phyloP scores from a whole-genome alignment of 2,329 filamentous ascomycete genomes.

The Fusarium sp. region DNA sequence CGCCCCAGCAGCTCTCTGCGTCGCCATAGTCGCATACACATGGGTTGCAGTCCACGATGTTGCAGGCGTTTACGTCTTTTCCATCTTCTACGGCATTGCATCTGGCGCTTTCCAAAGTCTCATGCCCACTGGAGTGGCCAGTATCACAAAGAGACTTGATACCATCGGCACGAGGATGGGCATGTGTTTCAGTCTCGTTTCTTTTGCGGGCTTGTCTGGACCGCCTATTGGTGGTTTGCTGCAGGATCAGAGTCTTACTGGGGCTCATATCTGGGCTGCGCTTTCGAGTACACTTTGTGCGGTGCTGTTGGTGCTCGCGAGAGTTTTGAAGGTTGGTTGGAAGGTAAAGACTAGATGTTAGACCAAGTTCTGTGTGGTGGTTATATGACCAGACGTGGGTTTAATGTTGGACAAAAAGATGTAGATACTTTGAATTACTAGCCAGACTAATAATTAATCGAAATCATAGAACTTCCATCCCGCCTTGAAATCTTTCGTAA shows the following conservation, averaged over 20 bases:
- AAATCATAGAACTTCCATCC: constrained; percentile 33
- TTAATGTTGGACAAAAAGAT: background rate
- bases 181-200: constrained; percentile 53
- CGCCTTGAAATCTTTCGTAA: constrained; percentile 17
- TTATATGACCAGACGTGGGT: accelerated
- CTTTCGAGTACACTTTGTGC: constrained; percentile 42
- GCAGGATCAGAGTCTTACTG: constrained; percentile 36
- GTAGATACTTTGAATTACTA: background rate
- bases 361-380: background rate
- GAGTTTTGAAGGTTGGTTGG: constrained; percentile 34
- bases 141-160: constrained; percentile 51
- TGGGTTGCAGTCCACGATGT: constrained; percentile 51
- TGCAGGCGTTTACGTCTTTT: constrained; percentile 50
- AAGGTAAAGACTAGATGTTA: constrained; percentile 29
- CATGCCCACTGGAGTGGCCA: constrained; percentile 51
- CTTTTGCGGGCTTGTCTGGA: constrained; percentile 51
- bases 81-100: constrained; percentile 42
- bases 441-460: background rate
- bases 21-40: constrained; percentile 46
- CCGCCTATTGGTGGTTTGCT: constrained; percentile 51
- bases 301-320: constrained; percentile 21
- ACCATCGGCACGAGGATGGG: constrained; percentile 52
- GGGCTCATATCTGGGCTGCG: constrained; percentile 49
- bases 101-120: constrained; percentile 52
- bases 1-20: constrained; percentile 40